Conservation (phyloP, 495 filamentous ascomycete species). For the Penicillium lagena region DNA sequence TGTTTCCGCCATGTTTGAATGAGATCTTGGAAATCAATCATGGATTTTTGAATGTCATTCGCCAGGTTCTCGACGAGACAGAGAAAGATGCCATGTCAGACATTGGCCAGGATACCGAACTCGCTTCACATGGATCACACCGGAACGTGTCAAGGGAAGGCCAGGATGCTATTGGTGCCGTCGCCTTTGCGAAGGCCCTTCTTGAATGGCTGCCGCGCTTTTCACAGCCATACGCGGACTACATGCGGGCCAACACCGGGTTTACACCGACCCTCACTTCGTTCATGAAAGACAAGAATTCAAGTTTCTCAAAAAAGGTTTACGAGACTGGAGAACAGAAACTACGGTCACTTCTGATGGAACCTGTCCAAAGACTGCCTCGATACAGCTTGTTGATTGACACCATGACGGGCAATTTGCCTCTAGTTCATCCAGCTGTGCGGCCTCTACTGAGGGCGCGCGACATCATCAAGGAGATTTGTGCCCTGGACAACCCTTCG, state of each 20-base stretch:
- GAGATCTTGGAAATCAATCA: conserved; percentile 74
- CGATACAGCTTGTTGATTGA: conserved; percentile 95
- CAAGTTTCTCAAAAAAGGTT: conserved; percentile 72
- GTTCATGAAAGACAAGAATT: conserved; percentile 64
- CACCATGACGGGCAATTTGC: conserved; percentile 80
- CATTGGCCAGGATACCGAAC: conserved; percentile 50
- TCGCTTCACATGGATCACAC: conserved; percentile 28
- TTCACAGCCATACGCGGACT: conserved; percentile 79
- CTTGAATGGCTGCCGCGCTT: conserved; percentile 89
- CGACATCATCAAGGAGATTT: conserved; percentile 91
- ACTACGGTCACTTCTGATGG: conserved; percentile 87
- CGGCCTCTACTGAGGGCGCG: conserved; percentile 74
- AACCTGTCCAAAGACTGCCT: conserved; percentile 91
- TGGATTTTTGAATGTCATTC: conserved; percentile 68
- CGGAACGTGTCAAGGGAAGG: conserved; percentile 33
- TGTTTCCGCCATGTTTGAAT: conserved; percentile 77
- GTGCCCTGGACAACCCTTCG: conserved; percentile 68
- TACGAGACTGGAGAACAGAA: conserved; percentile 85
- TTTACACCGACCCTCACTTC: conserved; percentile 74
- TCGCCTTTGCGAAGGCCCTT: conserved; percentile 69
- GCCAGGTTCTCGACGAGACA: conserved; percentile 70
- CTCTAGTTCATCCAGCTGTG: conserved; percentile 75
- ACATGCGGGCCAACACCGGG: conserved; percentile 77
- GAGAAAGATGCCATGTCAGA: conserved; percentile 72
- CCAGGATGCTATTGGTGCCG: conserved; percentile 66